phyloP scores from a whole-genome alignment of 768 basidiomycete species.

The Gloeopeniophorella convolvens region DNA sequence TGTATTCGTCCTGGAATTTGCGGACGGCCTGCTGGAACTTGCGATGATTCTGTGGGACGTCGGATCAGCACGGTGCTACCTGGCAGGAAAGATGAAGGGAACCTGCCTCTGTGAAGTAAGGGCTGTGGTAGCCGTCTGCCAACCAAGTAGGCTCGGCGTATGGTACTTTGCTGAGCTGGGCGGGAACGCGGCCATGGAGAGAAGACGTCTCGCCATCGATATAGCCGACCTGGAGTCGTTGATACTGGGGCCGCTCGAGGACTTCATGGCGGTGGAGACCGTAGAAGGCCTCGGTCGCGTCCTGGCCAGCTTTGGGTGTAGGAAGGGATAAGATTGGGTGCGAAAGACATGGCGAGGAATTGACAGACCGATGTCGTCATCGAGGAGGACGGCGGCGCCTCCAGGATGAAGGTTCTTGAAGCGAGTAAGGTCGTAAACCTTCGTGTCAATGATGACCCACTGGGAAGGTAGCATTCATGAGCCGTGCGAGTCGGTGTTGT shows the following conservation, averaged over 20 bases:
- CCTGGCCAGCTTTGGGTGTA: constrained; percentile 58
- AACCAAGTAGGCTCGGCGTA: constrained; percentile 90
- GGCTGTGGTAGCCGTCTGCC: constrained; percentile 57
- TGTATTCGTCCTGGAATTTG: constrained; percentile 61
- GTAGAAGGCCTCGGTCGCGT: constrained; percentile 85
- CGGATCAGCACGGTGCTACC: not conserved
- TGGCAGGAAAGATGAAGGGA: not conserved
- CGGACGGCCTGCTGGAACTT: constrained; percentile 54
- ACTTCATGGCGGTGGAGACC: constrained; percentile 85
- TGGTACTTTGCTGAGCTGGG: constrained; percentile 67
- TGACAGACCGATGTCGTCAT: constrained; percentile 60
- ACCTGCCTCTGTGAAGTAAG: constrained; percentile 70
- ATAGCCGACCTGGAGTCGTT: constrained; percentile 67
- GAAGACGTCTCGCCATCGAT: constrained; percentile 55
- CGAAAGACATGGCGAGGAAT: not conserved
- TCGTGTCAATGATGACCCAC: constrained; percentile 83
- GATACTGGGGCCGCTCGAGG: constrained; percentile 65
- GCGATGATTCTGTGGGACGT: constrained; percentile 47
- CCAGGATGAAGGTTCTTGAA: constrained; percentile 84
- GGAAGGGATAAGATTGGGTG: not conserved
- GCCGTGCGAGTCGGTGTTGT: not conserved
- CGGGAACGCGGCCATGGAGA: constrained; percentile 44
- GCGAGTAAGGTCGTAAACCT: constrained; percentile 76
- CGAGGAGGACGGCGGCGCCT: constrained; percentile 70
- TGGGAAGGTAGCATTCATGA: constrained; percentile 23